Evolutionary conservation across 805 yeast species (phyloP).

Genomic region (Metschnikowia picachoensis): DNA sequence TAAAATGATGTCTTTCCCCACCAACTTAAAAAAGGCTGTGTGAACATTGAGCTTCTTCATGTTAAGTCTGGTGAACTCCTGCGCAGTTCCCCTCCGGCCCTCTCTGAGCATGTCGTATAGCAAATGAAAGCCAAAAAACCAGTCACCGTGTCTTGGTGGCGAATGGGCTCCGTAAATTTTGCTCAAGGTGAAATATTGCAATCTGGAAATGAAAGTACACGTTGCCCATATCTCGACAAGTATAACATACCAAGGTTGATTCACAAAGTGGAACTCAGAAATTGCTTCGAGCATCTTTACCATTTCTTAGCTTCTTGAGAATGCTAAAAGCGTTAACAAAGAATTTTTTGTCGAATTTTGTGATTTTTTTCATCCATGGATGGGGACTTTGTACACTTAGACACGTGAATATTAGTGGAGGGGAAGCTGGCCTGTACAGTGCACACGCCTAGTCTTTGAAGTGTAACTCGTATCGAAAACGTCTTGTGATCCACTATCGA

Average conservation of each 20-base stretch:
- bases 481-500: neutral
- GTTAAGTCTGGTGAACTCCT: constrained; percentile 8
- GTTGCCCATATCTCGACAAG: constrained; percentile 3
- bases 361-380: too few relatives aligned
- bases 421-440: neutral
- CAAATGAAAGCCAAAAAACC: constrained; percentile 11
- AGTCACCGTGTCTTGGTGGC: constrained; percentile 11
- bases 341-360: neutral
- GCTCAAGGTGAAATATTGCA: constrained; percentile 1
- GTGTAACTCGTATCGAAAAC: too few relatives aligned
- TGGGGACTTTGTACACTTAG: too few relatives aligned
- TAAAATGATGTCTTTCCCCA: constrained; percentile 7
- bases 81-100: constrained; percentile 9
- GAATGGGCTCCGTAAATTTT: constrained; percentile 8
- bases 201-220: neutral
- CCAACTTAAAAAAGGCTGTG: constrained; percentile 10
- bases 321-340: neutral
- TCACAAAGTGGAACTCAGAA: neutral
- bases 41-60: constrained; percentile 2
- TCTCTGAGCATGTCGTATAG: constrained; percentile 4
- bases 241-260: constrained; percentile 10
- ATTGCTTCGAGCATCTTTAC: constrained; percentile 1
- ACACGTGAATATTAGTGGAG: neutral
- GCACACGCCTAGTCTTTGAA: neutral
- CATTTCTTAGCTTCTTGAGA: neutral